These are phyloP conservation scores for Alternaria sp. DNA, from an alignment of 2,329 filamentous ascomycete species.

Conservation along the genomic window DNA sequence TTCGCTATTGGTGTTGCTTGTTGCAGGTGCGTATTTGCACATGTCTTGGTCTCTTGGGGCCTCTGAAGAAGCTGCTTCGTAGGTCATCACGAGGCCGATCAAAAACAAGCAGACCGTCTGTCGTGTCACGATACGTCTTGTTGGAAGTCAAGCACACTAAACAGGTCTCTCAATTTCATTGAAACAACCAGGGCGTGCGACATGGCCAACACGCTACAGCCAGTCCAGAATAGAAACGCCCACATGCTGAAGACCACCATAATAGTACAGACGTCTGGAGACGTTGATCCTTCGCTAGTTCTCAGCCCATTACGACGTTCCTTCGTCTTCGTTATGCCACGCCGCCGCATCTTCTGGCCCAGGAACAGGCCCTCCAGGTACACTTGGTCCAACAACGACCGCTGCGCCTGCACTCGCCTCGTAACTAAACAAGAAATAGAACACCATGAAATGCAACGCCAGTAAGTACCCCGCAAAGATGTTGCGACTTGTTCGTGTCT, in stretches of 20 bases:
- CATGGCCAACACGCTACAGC: neutral
- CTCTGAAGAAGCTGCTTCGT: neutral
- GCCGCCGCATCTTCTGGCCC: slow-evolving; percentile 32
- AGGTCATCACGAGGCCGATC: neutral
- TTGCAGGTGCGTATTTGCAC: neutral
- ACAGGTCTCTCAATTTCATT: neutral
- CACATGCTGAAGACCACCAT: slow-evolving; percentile 2
- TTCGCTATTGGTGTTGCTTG: neutral
- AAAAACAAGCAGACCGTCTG: neutral
- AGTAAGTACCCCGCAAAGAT: slow-evolving; percentile 93
- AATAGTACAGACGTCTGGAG: slow-evolving; percentile 7
- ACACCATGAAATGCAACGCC: slow-evolving; percentile 85
- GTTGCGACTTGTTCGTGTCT: slow-evolving; percentile 89
- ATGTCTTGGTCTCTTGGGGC: neutral
- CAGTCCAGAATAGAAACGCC: neutral
- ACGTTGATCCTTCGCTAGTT: slow-evolving; percentile 22
- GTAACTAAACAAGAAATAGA: slow-evolving; percentile 86
- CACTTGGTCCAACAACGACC: slow-evolving; percentile 42
- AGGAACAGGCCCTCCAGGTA: slow-evolving; percentile 26
- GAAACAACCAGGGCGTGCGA: neutral
- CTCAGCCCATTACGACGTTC: slow-evolving; percentile 25
- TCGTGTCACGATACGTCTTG: neutral
- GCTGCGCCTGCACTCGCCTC: slow-evolving; percentile 58
- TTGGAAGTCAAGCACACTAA: neutral
- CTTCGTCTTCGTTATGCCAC: slow-evolving; percentile 50